phyloP scores from a whole-genome alignment of 208 protist genomes.

The Tritrichomonas foetus region DNA sequence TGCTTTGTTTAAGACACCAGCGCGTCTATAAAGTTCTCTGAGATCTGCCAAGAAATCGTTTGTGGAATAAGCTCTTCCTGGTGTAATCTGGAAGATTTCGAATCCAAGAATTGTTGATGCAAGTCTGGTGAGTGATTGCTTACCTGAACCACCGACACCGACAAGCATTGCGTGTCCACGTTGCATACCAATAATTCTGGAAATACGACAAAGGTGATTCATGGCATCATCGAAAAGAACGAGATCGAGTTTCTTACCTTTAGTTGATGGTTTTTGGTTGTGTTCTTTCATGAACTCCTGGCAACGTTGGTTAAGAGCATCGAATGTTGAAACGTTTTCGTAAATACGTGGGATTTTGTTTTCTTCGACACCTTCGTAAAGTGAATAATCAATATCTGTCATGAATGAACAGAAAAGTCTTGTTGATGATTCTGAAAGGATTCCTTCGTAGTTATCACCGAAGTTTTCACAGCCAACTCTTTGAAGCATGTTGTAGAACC shows the following conservation, averaged over 20 bases:
- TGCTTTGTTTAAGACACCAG: constrained; percentile 57
- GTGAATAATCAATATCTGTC: constrained; percentile 25
- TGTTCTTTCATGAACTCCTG: constrained; percentile 58
- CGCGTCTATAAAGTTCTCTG: constrained; percentile 57
- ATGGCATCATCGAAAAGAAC: constrained; percentile 75
- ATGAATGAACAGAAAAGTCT: constrained; percentile 54
- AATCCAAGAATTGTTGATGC: constrained; percentile 65
- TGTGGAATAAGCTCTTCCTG: constrained; percentile 62
- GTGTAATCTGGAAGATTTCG: constrained; percentile 66
- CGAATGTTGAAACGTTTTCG: constrained; percentile 76
- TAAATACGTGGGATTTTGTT: constrained; percentile 72
- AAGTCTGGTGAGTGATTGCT: constrained; percentile 66
- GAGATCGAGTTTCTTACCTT: constrained; percentile 62
- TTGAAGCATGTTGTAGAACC: constrained; percentile 80
- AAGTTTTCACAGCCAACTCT: constrained; percentile 60
- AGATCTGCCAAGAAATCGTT: constrained; percentile 66
- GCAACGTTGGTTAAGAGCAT: constrained; percentile 64
- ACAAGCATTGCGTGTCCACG: constrained; percentile 68
- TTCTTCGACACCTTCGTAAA: constrained; percentile 47
- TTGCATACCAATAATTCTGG: constrained; percentile 62
- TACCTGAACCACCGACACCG: constrained; percentile 70
- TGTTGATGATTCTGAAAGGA: neutral
- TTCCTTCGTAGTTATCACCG: constrained; percentile 40
- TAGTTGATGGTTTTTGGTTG: constrained; percentile 63
- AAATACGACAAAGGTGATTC: constrained; percentile 67